phyloP scores from a whole-genome alignment of 768 basidiomycete genomes.

The Tulasnella sp. region DNA sequence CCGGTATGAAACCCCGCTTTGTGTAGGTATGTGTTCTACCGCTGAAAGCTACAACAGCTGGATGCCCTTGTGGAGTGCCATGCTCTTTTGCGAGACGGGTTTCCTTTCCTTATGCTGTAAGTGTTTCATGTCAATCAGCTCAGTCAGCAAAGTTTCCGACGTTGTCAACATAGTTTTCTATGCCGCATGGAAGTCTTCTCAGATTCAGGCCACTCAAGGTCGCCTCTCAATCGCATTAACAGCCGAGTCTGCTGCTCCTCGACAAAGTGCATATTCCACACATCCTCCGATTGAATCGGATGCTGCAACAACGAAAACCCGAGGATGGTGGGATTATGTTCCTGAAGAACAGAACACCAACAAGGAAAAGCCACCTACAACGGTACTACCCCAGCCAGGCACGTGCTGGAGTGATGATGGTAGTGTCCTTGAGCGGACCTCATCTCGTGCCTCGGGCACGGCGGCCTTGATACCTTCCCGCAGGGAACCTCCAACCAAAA shows the following conservation, averaged over 20 bases:
- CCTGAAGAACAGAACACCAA: constrained; percentile 20
- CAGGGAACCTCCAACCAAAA: no score
- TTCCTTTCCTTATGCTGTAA: constrained; percentile 50
- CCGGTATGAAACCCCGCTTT: neutral
- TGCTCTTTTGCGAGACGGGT: constrained; percentile 42
- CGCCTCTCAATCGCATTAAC: constrained; percentile 42
- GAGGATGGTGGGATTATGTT: constrained; percentile 48
- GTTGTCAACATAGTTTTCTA: constrained; percentile 18
- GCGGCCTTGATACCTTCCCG: neutral
- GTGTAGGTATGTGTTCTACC: constrained; percentile 4
- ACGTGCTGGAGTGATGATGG: no score
- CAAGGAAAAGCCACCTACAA: neutral
- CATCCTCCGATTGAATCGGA: no score
- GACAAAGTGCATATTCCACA: constrained; percentile 6
- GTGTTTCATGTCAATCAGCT: no score
- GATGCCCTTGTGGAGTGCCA: constrained; percentile 31
- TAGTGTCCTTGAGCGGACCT: no score
- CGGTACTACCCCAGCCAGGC: neutral
- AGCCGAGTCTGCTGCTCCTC: constrained; percentile 28
- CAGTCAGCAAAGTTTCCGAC: no score
- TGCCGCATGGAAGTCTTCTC: constrained; percentile 42
- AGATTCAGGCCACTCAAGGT: constrained; percentile 39
- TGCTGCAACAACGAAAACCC: no score
- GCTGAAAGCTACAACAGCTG: constrained; percentile 22
- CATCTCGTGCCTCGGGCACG: neutral